These are phyloP conservation scores for Silene conica DNA, from an alignment of 148 eudicot genomes.

Conservation along the genomic window DNA sequence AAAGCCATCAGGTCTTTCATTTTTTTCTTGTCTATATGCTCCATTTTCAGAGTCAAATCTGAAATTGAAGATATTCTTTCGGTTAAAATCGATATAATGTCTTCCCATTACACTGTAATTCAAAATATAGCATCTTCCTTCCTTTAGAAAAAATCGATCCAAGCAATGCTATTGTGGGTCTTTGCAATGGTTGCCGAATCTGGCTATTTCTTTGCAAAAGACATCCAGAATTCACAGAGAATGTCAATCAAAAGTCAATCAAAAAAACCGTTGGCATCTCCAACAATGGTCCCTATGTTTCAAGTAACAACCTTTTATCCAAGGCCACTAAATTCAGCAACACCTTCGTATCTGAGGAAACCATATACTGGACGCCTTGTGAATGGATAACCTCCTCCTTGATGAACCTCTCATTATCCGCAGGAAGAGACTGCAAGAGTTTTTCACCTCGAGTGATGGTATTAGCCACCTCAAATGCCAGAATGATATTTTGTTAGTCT, in stretches of 20 bases:
- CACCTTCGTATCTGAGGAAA: slow-evolving; percentile 67
- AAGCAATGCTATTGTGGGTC: slow-evolving; percentile 95
- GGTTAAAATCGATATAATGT: slow-evolving; percentile 18
- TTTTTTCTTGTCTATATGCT: slow-evolving; percentile 41
- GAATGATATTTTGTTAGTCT: slow-evolving; percentile 70
- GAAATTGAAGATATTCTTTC: slow-evolving; percentile 21
- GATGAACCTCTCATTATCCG: slow-evolving; percentile 53
- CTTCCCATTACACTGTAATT: background rate
- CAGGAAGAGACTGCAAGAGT: slow-evolving; percentile 66
- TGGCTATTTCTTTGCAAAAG: slow-evolving; percentile 72
- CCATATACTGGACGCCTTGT: slow-evolving; percentile 65
- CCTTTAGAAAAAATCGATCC: slow-evolving; percentile 72
- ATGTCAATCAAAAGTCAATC: background rate
- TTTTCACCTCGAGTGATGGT: slow-evolving; percentile 73
- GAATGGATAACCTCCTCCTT: slow-evolving; percentile 65
- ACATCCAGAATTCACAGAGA: slow-evolving; percentile 39
- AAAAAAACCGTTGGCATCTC: slow-evolving; percentile 1
- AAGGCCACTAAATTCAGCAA: slow-evolving; percentile 71
- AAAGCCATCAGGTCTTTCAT: slow-evolving; percentile 66
- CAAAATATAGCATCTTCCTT: slow-evolving; percentile 30
- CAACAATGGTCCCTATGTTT: background rate
- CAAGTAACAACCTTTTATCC: slow-evolving; percentile 65
- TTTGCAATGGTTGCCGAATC: slow-evolving; percentile 89
- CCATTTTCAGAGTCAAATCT: slow-evolving; percentile 63
- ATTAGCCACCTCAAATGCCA: slow-evolving; percentile 96